A percentile compares a stretch with the other conserved stretches of the same genome.
phyloP scores from a whole-genome alignment of 352 stramenopile species.

The Plasmopara viticola region DNA sequence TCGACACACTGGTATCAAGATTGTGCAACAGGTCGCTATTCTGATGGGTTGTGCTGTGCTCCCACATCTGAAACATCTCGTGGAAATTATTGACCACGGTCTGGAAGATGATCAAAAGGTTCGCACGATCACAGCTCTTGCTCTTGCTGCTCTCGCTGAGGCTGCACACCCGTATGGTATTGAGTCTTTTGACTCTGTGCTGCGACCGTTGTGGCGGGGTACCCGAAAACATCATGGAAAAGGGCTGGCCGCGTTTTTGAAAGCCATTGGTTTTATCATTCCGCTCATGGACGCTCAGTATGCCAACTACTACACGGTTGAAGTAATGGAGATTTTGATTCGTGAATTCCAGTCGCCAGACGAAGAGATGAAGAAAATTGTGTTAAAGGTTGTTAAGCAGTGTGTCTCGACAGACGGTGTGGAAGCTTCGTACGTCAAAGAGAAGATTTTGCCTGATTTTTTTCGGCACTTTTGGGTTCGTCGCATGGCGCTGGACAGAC shows the following conservation, averaged over 20 bases:
- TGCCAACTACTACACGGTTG: constrained; percentile 98
- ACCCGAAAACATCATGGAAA: constrained; percentile 97
- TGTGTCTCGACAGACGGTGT: constrained; percentile 98
- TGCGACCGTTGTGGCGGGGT: constrained; percentile 96
- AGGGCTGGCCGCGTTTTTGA: constrained; percentile 96
- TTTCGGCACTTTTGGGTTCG: constrained; percentile 99
- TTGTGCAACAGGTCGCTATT: constrained; percentile 98
- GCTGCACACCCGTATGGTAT: constrained; percentile 98
- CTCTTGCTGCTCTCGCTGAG: constrained; percentile 96
- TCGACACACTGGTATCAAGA: constrained; percentile 99
- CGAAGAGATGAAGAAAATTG: constrained; percentile 99
- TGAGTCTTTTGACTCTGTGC: constrained; percentile 98
- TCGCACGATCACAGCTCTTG: constrained; percentile 96
- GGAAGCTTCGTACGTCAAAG: constrained; percentile 96
- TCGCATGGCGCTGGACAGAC: constrained; percentile 95
- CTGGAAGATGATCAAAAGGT: constrained; percentile 98
- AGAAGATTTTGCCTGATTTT: constrained; percentile 98
- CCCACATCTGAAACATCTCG: constrained; percentile 95
- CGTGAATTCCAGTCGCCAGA: constrained; percentile 98
- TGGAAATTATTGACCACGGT: constrained; percentile 97
- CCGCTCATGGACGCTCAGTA: constrained; percentile 99
- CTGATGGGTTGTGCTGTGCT: constrained; percentile 98
- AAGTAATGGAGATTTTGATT: constrained; percentile 99
- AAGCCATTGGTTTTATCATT: constrained; percentile 99
- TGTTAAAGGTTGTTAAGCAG: constrained; percentile 96